Evolutionary conservation across 2,329 filamentous ascomycete genomes (phyloP).

Genomic region (Pseudocercospora crystallina): DNA sequence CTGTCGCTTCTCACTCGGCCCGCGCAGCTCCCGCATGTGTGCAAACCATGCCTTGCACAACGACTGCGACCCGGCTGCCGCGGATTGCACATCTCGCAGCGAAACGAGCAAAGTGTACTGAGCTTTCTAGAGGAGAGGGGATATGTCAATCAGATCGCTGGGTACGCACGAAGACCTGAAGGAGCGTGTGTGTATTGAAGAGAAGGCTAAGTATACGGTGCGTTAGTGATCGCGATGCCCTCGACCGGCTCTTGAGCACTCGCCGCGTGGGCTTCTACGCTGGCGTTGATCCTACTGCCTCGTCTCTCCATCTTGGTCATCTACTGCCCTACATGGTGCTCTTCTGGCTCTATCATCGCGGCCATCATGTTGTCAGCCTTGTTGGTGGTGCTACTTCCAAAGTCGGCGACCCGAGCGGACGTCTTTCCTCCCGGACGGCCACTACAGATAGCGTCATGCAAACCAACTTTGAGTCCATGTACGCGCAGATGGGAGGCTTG

Average conservation of each 20-base stretch:
- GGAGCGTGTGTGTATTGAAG: background rate
- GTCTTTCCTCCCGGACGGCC: slow-evolving; percentile 61
- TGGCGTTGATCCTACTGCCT: slow-evolving; percentile 78
- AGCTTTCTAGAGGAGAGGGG: slow-evolving; percentile 69
- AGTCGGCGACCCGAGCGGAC: slow-evolving; percentile 75
- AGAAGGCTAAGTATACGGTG: no score
- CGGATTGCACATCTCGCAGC: no score
- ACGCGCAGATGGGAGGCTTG: slow-evolving; percentile 68
- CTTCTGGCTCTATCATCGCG: slow-evolving; percentile 80
- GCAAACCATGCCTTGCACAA: no score
- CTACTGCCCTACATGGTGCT: slow-evolving; percentile 78
- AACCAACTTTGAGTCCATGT: slow-evolving; percentile 67
- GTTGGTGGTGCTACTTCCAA: slow-evolving; percentile 66
- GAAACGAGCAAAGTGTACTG: slow-evolving; percentile 41
- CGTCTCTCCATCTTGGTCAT: slow-evolving; percentile 78
- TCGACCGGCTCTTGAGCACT: slow-evolving; percentile 63
- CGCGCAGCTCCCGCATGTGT: no score
- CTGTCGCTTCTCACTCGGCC: no score
- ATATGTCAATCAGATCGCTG: slow-evolving; percentile 71
- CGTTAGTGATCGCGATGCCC: slow-evolving; percentile 47
- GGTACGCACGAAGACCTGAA: slow-evolving; percentile 51
- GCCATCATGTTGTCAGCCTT: slow-evolving; percentile 66
- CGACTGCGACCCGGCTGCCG: no score
- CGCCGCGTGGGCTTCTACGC: slow-evolving; percentile 74
- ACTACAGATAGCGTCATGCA: slow-evolving; percentile 54